Conservation (phyloP, 2,329 filamentous ascomycete species). For the Paracamarosporium sp. region DNA sequence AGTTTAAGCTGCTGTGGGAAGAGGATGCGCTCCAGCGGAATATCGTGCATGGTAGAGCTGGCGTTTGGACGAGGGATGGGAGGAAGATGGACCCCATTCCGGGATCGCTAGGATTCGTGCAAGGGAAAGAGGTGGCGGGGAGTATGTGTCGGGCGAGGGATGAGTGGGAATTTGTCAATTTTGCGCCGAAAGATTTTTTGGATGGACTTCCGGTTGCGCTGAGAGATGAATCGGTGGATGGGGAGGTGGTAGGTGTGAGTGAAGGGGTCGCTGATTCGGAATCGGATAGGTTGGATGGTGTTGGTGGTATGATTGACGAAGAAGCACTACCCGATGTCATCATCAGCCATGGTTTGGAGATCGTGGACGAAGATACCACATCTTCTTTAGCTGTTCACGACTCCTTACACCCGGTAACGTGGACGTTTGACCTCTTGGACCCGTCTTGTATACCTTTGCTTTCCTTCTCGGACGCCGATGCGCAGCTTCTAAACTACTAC, state of each 20-base stretch:
- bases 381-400: neutral
- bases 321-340: neutral
- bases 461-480: constrained; percentile 4
- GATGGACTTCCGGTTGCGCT: neutral
- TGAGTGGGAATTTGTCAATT: neutral
- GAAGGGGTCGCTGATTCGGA: neutral
- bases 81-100: neutral
- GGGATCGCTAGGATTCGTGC: neutral
- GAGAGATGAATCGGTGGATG: neutral
- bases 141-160: neutral
- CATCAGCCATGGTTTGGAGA: neutral
- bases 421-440: neutral
- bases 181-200: neutral
- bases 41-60: constrained; percentile 18
- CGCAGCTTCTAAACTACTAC: constrained; percentile 29
- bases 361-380: neutral
- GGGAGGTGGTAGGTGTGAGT: neutral
- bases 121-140: neutral
- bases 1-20: constrained; percentile 33
- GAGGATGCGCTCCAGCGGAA: constrained; percentile 37
- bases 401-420: neutral
- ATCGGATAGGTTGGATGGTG: neutral
- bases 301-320: neutral
- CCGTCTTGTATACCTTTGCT: neutral
- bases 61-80: constrained; percentile 13